Evolutionary conservation across 2,329 filamentous ascomycete genomes (phyloP), one percentile per base, ranked within the genome.

Genomic region (Aspergillus felis): DNA sequence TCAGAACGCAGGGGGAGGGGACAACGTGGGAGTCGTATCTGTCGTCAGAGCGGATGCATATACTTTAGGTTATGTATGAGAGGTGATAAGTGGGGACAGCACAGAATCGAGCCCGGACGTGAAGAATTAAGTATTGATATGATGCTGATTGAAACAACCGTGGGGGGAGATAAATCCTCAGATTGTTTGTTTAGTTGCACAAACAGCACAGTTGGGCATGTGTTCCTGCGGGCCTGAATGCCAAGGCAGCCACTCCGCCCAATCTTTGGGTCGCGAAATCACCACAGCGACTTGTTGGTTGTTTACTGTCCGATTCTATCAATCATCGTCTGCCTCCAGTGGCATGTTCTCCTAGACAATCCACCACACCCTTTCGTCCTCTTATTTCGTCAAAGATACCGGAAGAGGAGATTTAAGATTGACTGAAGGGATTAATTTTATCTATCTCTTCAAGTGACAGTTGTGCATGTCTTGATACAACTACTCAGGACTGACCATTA

Each of bases 231-330:
- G 22, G 44, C 44, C 44, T 47, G 44, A 47, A 47, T 25, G 22
- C 20, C 22, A 47, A 47, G 44, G 44, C 44, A 47, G n/a, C 44
- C 22, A 47, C 12, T 27, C 22, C 44, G 22, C 41, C 48, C 44
- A 51, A 54, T 58, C 57, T 55, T 59, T 57, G 59, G 56, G 56
- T 63, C 60, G 58, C 59, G 53, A 64, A 64, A 61, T 66, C 64
- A 64, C 63, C 65, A 61, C 61, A 68, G 65, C 60, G 62, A 63
- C 59, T 59, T 59, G 57, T 53, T 58, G 51, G 54, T 64, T 65
- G 61, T 65, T 66, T 63, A 66, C 52, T 35, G 27, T 28, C 51
- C 38, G 24, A 32, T 17, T 22, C 41, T 22, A 38, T 51, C 48
- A 24, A 27, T n/a, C 54, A 51, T 29, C 9, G 10, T 49, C 25